Evolutionary conservation across 2,329 filamentous ascomycete species (phyloP).

Genomic region (Botrytis porri): DNA sequence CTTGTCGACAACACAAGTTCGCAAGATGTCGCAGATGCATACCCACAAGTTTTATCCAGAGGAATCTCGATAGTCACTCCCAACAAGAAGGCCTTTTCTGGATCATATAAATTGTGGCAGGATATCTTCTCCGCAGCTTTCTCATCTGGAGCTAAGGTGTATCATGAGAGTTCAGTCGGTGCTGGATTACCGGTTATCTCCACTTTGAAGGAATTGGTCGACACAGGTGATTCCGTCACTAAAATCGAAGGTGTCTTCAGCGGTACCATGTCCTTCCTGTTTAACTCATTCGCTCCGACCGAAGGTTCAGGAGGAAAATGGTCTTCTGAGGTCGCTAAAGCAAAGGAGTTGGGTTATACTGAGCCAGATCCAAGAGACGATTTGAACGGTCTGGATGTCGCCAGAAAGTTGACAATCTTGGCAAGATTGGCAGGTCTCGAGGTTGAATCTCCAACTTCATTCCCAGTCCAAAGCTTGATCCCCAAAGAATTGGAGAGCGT

Average conservation of each 20-base stretch:
- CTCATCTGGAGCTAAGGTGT: conserved; percentile 73
- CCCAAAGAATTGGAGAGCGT: conserved; percentile 79
- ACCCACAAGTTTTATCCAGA: conserved; percentile 74
- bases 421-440: conserved; percentile 80
- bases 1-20: conserved; percentile 96
- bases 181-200: conserved; percentile 92
- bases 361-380: conserved; percentile 86
- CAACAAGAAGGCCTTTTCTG: conserved; percentile 97
- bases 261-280: conserved; percentile 95
- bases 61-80: conserved; percentile 92
- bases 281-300: conserved; percentile 92
- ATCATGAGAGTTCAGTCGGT: conserved; percentile 93
- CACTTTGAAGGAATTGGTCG: conserved; percentile 88
- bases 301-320: conserved; percentile 75
- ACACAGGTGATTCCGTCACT: conserved; percentile 86
- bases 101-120: conserved; percentile 76
- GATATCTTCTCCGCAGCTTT: conserved; percentile 76
- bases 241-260: conserved; percentile 97
- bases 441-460: conserved; percentile 79
- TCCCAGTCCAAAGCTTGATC: conserved; percentile 92
- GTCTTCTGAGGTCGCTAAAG: conserved; percentile 87
- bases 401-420: conserved; percentile 93
- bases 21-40: conserved; percentile 76
- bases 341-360: conserved; percentile 89
- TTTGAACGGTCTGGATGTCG: conserved; percentile 84